These are phyloP conservation scores for Allantophomopsis lycopodina DNA, from an alignment of 2,329 filamentous ascomycete species.

Conservation along the genomic window DNA sequence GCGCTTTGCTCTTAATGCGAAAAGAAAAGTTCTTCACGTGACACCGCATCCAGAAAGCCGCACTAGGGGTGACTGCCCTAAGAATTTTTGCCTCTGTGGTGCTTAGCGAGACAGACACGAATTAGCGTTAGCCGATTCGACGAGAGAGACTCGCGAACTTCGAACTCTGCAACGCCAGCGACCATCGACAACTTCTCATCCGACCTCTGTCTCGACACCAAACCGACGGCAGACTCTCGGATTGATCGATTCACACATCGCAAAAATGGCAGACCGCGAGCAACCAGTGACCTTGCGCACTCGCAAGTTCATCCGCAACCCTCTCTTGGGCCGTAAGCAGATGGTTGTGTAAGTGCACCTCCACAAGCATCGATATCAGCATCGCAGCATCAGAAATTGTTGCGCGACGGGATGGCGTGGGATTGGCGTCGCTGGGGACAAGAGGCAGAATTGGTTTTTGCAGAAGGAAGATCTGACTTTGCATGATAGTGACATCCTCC, in stretches of 20 bases:
- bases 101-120: slow-evolving; percentile 1
- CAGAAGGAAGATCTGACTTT: neutral
- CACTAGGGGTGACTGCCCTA: slow-evolving; percentile 2
- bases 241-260: slow-evolving; percentile 20
- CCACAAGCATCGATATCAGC: no score
- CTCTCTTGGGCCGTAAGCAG: slow-evolving; percentile 96
- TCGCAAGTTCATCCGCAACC: slow-evolving; percentile 99
- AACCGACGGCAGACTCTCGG: slow-evolving; percentile 15
- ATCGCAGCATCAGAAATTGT: neutral
- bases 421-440: neutral
- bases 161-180: slow-evolving; percentile 5
- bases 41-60: neutral
- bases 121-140: slow-evolving; percentile 1
- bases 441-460: no score
- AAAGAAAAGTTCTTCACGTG: slow-evolving; percentile 1
- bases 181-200: slow-evolving; percentile 13
- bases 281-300: slow-evolving; percentile 76
- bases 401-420: neutral
- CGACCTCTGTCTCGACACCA: slow-evolving; percentile 15
- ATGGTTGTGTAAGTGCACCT: slow-evolving; percentile 85
- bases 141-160: slow-evolving; percentile 2
- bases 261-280: slow-evolving; percentile 81
- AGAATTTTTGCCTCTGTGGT: slow-evolving; percentile 1
- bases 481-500: slow-evolving; percentile 80
- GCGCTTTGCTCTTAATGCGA: neutral